Conservation (phyloP, 2,329 filamentous ascomycete species). For the Scedosporium minutisporum region DNA sequence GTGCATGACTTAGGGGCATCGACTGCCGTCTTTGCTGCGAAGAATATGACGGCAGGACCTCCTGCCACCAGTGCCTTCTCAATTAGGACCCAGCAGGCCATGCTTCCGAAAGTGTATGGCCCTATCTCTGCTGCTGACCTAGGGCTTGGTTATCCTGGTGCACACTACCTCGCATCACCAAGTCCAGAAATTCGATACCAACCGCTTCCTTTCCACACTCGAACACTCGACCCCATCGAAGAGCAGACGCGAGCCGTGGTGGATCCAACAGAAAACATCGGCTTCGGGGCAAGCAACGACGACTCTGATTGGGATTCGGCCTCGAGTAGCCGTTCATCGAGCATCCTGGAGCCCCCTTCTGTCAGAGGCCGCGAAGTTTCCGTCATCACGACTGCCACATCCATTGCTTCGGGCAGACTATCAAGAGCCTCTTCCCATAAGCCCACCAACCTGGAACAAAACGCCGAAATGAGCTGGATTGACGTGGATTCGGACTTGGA, state of each 20-base stretch:
- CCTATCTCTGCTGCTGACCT: background rate
- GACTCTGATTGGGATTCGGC: constrained; percentile 16
- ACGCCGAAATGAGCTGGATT: constrained; percentile 12
- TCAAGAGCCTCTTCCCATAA: constrained; percentile 16
- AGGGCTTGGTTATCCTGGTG: background rate
- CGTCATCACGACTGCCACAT: constrained; percentile 29
- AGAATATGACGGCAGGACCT: constrained; percentile 41
- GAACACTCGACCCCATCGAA: constrained; percentile 8
- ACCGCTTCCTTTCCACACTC: background rate
- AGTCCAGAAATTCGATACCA: background rate
- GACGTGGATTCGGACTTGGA: constrained; percentile 12
- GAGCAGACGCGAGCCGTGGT: background rate
- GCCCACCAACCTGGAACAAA: constrained; percentile 7
- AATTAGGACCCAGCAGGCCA: constrained; percentile 8
- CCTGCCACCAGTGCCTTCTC: constrained; percentile 27
- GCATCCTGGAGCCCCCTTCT: constrained; percentile 22
- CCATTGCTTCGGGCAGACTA: constrained; percentile 24
- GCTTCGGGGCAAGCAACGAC: constrained; percentile 11
- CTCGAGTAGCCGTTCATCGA: constrained; percentile 26
- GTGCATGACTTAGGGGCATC: constrained; percentile 43
- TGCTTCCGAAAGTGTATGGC: background rate
- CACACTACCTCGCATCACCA: background rate
- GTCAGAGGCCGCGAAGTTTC: constrained; percentile 25
- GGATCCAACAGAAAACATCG: background rate
- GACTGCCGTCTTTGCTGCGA: constrained; percentile 35